Conservation (phyloP, 2,329 filamentous ascomycete species). For the Ceratocystis destructans region DNA sequence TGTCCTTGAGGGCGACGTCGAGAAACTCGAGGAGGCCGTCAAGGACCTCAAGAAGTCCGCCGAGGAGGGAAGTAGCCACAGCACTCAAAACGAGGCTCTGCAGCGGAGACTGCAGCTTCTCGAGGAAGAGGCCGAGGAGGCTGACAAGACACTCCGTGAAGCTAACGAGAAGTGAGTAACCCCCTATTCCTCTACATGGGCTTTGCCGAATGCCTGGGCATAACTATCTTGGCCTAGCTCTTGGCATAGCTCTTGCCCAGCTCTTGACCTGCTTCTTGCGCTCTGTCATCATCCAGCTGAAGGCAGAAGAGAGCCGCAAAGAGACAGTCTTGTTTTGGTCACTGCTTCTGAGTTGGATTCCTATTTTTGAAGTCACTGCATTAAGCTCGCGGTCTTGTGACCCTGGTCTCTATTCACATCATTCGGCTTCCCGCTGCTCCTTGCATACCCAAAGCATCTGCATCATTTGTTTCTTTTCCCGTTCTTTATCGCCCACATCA, state of each 20-base stretch:
- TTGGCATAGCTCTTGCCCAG: neutral
- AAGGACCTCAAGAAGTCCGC: constrained; percentile 80
- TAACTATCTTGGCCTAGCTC: neutral
- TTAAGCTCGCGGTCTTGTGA: neutral
- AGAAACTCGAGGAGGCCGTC: constrained; percentile 75
- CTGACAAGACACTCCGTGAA: constrained; percentile 91
- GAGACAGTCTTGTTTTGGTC: no score
- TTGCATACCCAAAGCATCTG: neutral
- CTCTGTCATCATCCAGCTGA: neutral
- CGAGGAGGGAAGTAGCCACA: constrained; percentile 67
- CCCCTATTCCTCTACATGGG: neutral
- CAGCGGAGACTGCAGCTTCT: constrained; percentile 87
- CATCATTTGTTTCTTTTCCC: neutral
- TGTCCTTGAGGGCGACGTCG: constrained; percentile 76
- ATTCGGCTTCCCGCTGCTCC: neutral
- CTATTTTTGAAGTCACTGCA: no score
- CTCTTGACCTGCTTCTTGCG: neutral
- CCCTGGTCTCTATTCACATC: neutral
- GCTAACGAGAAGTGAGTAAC: constrained; percentile 88
- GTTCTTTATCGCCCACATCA: neutral
- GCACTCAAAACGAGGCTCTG: constrained; percentile 81
- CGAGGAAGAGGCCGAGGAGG: constrained; percentile 94
- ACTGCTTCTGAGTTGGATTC: neutral
- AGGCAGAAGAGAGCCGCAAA: no score
- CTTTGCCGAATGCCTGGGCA: neutral